These are phyloP conservation scores for Gossypium australe DNA, from an alignment of 345 rosid species.

Conservation along the genomic window DNA sequence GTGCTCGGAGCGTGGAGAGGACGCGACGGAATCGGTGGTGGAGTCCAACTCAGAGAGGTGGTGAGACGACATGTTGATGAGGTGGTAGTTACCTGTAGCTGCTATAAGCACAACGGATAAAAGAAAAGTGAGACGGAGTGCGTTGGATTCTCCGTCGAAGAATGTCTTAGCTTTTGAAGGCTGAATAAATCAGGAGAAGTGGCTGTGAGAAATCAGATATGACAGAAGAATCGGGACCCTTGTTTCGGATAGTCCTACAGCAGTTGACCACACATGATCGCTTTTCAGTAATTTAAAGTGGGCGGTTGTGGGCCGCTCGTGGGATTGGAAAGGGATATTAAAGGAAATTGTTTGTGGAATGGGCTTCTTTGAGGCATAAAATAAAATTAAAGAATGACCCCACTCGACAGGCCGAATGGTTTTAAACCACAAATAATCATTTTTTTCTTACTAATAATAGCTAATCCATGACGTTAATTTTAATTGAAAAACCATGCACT, in stretches of 20 bases:
- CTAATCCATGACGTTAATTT: not conserved
- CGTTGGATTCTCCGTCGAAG: slow-evolving; percentile 13
- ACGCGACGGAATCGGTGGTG: slow-evolving; percentile 53
- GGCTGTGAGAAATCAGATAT: slow-evolving; percentile 1
- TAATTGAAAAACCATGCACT: not conserved
- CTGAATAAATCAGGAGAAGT: not conserved
- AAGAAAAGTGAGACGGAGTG: too few relatives aligned
- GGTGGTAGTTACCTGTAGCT: not conserved
- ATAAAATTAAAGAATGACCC: not conserved
- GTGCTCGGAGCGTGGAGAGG: slow-evolving; percentile 78
- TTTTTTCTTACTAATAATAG: not conserved
- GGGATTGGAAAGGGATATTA: not conserved
- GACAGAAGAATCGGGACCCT: not conserved
- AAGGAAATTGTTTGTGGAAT: not conserved
- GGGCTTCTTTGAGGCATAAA: not conserved
- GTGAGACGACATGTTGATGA: slow-evolving; percentile 42
- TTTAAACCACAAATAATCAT: not conserved
- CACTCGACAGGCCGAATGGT: not conserved
- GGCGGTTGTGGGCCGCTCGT: slow-evolving; percentile 9
- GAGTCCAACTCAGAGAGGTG: slow-evolving; percentile 64
- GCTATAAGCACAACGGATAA: too few relatives aligned
- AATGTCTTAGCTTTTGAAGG: not conserved
- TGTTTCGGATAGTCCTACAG: not conserved
- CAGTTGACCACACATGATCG: not conserved
- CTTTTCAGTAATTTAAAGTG: not conserved